These are phyloP conservation scores for Samsoniella hepiali DNA, from an alignment of 2,329 filamentous ascomycete genomes.

Conservation along the genomic window DNA sequence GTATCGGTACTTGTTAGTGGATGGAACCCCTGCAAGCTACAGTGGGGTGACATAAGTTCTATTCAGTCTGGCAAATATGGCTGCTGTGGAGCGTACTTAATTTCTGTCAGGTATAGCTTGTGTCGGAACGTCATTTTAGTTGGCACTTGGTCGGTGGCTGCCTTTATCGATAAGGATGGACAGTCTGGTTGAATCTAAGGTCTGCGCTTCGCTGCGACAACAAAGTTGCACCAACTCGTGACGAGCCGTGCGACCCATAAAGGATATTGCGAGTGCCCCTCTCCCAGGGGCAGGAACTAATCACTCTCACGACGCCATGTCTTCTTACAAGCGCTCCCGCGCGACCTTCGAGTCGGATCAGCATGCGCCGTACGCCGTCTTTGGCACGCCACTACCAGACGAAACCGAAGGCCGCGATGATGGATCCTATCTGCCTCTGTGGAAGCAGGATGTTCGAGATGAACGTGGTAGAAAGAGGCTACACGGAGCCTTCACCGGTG, in stretches of 20 bases:
- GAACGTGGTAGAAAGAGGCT: slow-evolving; percentile 86
- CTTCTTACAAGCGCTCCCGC: slow-evolving; percentile 78
- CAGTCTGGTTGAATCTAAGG: not conserved
- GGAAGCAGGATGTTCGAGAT: slow-evolving; percentile 97
- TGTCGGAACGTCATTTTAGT: not conserved
- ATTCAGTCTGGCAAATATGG: too few species aligned
- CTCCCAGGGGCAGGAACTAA: not conserved
- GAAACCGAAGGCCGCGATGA: slow-evolving; percentile 79
- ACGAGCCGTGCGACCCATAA: not conserved
- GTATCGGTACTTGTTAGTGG: slow-evolving; percentile 3
- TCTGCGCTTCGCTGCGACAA: not conserved
- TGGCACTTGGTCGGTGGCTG: not conserved
- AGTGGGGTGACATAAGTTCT: too few species aligned
- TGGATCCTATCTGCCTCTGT: slow-evolving; percentile 88
- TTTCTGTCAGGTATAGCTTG: not conserved
- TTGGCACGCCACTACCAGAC: slow-evolving; percentile 81
- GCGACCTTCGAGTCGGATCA: slow-evolving; percentile 74
- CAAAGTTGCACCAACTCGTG: not conserved
- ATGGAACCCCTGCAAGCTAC: slow-evolving; percentile 1
- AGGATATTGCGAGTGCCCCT: not conserved
- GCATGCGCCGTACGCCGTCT: slow-evolving; percentile 71
- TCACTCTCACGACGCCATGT: not conserved
- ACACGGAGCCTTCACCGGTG: slow-evolving; percentile 94
- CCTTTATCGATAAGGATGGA: slow-evolving; percentile 13
- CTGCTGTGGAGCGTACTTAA: too few species aligned